Evolutionary conservation across 1,284 basidiomycete genomes (phyloP).

Genomic region (Trichosporon asahii): DNA sequence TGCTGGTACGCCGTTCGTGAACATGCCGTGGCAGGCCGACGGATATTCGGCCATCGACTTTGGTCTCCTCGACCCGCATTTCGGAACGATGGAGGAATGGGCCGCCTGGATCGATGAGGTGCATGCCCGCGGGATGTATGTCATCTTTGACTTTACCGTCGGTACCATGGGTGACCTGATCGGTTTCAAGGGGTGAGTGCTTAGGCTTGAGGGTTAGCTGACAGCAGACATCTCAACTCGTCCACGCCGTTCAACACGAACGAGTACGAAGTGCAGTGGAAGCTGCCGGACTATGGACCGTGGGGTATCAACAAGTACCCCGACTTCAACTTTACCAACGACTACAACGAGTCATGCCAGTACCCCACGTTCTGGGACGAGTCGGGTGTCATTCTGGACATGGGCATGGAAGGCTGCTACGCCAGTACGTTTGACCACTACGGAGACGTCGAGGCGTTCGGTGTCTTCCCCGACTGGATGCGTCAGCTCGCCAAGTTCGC

Average conservation of each 20-base stretch:
- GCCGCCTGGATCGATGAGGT: constrained; percentile 66
- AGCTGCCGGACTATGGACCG: constrained; percentile 68
- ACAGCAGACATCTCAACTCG: constrained; percentile 54
- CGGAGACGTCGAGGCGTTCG: constrained; percentile 91
- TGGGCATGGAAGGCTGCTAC: constrained; percentile 65
- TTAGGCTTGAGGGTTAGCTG: not conserved
- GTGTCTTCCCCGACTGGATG: constrained; percentile 74
- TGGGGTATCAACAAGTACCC: constrained; percentile 80
- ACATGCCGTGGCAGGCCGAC: constrained; percentile 94
- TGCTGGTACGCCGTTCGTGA: constrained; percentile 83
- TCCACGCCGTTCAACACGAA: constrained; percentile 72
- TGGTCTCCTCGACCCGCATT: constrained; percentile 82
- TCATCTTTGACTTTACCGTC: constrained; percentile 88
- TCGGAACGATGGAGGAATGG: constrained; percentile 78
- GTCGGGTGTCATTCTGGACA: constrained; percentile 62
- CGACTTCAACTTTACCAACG: constrained; percentile 62
- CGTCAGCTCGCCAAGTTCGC: constrained; percentile 91
- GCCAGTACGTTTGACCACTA: constrained; percentile 85
- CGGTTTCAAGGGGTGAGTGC: constrained; percentile 67
- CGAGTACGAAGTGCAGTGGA: constrained; percentile 74
- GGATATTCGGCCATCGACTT: constrained; percentile 91
- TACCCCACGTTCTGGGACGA: constrained; percentile 76
- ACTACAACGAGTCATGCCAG: constrained; percentile 67
- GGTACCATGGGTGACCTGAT: constrained; percentile 85
- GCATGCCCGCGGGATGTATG: constrained; percentile 76